Evolutionary conservation across 2,329 filamentous ascomycete species (phyloP).

Genomic region (Fusarium sp.): DNA sequence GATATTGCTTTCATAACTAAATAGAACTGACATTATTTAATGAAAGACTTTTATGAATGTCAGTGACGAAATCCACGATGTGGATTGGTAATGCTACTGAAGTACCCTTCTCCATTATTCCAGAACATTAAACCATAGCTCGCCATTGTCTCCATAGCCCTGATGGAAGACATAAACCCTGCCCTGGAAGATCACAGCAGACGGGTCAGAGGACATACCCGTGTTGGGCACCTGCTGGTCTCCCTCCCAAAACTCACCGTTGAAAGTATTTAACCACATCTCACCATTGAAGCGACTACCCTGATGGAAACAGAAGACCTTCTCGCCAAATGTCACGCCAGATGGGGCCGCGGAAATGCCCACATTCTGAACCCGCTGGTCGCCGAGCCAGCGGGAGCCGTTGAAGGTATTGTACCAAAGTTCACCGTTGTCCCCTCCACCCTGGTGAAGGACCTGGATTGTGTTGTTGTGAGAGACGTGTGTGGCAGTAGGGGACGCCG

Average conservation of each 20-base stretch:
- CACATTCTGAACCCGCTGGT: background rate
- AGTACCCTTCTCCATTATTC: background rate
- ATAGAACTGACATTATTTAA: too few relatives aligned
- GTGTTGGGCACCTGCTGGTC: background rate
- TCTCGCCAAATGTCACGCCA: background rate
- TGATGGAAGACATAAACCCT: background rate
- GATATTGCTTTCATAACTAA: too few relatives aligned
- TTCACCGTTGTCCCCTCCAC: background rate
- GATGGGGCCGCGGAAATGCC: background rate
- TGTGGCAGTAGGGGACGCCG: background rate
- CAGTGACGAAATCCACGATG: too few relatives aligned
- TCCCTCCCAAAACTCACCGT: background rate
- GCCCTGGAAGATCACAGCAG: background rate
- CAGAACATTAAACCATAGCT: background rate
- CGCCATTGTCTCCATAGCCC: background rate
- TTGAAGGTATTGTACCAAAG: background rate
- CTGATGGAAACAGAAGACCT: background rate
- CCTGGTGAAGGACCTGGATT: background rate
- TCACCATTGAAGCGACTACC: background rate
- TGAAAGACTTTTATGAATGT: too few relatives aligned
- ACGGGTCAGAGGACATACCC: background rate
- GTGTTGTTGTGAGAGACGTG: background rate
- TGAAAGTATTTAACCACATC: background rate
- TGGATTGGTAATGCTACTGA: rapidly evolving
- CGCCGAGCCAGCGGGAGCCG: background rate